Percentiles rank a stretch among this genome's conserved stretches.
These are phyloP conservation scores for Aspergillus versicolor DNA, from an alignment of 2,329 filamentous ascomycete genomes.

Conservation along the genomic window DNA sequence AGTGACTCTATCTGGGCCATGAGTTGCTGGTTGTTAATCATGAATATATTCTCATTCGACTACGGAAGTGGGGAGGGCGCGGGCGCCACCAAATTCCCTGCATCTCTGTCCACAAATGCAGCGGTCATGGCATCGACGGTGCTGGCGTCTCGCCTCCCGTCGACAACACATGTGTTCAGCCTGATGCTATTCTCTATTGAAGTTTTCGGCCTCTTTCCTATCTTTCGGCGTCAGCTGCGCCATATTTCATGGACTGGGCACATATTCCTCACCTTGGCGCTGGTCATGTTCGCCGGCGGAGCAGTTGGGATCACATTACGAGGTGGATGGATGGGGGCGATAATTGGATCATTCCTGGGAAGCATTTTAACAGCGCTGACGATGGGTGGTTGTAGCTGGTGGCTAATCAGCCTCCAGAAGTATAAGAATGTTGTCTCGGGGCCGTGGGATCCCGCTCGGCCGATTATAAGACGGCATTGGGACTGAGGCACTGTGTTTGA, in stretches of 20 bases:
- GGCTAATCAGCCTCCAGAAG: constrained; percentile 93
- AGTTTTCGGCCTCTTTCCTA: constrained; percentile 95
- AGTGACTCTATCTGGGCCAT: constrained; percentile 97
- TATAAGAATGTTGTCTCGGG: constrained; percentile 99
- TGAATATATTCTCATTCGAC: constrained; percentile 98
- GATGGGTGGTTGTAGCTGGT: constrained; percentile 96
- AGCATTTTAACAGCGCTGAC: constrained; percentile 71
- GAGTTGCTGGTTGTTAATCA: constrained; percentile 85
- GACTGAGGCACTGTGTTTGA: constrained; percentile 25
- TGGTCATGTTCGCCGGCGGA: constrained; percentile 77
- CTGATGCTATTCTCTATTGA: constrained; percentile 95
- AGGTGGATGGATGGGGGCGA: constrained; percentile 54
- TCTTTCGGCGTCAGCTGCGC: constrained; percentile 85
- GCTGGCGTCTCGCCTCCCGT: constrained; percentile 81
- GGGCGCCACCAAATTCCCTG: constrained; percentile 51
- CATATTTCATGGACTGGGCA: constrained; percentile 82
- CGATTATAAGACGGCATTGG: constrained; percentile 51
- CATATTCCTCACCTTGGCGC: constrained; percentile 68
- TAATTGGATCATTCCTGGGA: constrained; percentile 74
- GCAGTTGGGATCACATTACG: constrained; percentile 66
- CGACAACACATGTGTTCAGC: constrained; percentile 91
- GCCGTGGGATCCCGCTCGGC: constrained; percentile 93
- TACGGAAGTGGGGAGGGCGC: constrained; percentile 66
- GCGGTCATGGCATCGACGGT: constrained; percentile 96
- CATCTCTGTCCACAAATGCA: constrained; percentile 84